These are phyloP conservation scores for Zygotorulaspora florentina DNA, from an alignment of 805 yeast species.

Conservation along the genomic window DNA sequence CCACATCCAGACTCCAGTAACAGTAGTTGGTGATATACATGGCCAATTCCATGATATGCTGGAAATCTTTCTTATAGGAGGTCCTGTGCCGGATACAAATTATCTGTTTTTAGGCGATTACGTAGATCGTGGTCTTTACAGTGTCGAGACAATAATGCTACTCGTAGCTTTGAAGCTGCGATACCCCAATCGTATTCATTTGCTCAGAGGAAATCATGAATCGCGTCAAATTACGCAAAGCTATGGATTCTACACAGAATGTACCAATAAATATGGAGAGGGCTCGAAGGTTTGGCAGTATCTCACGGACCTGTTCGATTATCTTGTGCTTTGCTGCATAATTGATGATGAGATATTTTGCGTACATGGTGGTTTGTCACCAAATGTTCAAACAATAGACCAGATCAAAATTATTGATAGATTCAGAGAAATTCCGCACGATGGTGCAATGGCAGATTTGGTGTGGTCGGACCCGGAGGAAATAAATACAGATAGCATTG, in stretches of 20 bases:
- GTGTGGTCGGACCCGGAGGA: conserved; percentile 99
- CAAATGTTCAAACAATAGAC: conserved; percentile 89
- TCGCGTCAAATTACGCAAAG: conserved; percentile 94
- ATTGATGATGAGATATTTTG: conserved; percentile 89
- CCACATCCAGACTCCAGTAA: conserved; percentile 77
- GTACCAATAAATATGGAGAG: conserved; percentile 79
- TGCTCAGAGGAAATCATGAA: conserved; percentile 94
- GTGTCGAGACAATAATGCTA: conserved; percentile 86
- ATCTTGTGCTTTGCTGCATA: conserved; percentile 79
- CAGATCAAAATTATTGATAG: conserved; percentile 88
- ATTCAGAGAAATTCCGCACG: conserved; percentile 94
- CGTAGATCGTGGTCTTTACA: conserved; percentile 91
- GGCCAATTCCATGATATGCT: conserved; percentile 94
- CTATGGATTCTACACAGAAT: conserved; percentile 95
- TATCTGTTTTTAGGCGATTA: conserved; percentile 92
- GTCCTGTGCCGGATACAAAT: conserved; percentile 88
- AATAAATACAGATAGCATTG: conserved; percentile 40
- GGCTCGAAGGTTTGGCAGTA: conserved; percentile 76
- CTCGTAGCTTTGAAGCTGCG: conserved; percentile 78
- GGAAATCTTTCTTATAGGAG: conserved; percentile 92
- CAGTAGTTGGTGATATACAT: conserved; percentile 96
- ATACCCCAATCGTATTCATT: conserved; percentile 76
- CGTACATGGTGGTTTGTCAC: conserved; percentile 95
- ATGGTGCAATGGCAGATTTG: conserved; percentile 98
- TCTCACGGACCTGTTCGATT: conserved; percentile 91